phyloP scores from a whole-genome alignment of 2,329 filamentous ascomycete species.

The Elsinoe perseae region DNA sequence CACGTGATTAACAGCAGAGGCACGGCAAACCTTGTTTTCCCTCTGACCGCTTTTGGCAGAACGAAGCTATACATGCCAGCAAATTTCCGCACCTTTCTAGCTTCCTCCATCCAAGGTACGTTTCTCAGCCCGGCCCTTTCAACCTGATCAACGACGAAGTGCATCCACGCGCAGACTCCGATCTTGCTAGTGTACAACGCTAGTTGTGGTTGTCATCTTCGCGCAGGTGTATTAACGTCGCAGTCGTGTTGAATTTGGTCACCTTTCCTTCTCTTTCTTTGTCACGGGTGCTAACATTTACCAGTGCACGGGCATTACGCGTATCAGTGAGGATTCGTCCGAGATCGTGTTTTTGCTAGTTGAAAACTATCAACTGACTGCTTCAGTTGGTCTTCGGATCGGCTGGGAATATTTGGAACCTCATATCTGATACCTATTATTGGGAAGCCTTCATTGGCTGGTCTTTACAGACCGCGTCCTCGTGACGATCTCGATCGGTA shows the following conservation, averaged over 20 bases:
- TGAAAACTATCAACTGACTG: slow-evolving; percentile 76
- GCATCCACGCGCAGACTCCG: too few species aligned
- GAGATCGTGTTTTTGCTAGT: slow-evolving; percentile 85
- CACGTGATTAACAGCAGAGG: too few species aligned
- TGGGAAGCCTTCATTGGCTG: slow-evolving; percentile 45
- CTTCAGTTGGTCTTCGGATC: slow-evolving; percentile 63
- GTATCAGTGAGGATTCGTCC: slow-evolving; percentile 81
- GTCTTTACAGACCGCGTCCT: slow-evolving; percentile 23
- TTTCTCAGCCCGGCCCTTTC: neutral
- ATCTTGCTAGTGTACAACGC: too few species aligned
- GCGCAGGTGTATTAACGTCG: too few species aligned
- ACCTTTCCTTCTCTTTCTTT: neutral
- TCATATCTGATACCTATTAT: slow-evolving; percentile 29
- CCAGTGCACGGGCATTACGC: slow-evolving; percentile 70
- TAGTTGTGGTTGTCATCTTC: too few species aligned
- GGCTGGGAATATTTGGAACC: slow-evolving; percentile 71
- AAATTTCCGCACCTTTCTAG: slow-evolving; percentile 14
- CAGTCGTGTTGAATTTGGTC: too few species aligned
- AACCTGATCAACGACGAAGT: neutral
- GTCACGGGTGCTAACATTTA: slow-evolving; percentile 34
- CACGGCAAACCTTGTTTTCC: too few species aligned
- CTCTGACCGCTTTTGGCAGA: too few species aligned
- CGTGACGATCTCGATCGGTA: neutral
- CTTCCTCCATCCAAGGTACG: slow-evolving; percentile 14
- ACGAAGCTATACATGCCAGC: too few species aligned